These are phyloP conservation scores for Saccharum spontaneum DNA, from an alignment of 176 grass and related monocot species.

Conservation along the genomic window DNA sequence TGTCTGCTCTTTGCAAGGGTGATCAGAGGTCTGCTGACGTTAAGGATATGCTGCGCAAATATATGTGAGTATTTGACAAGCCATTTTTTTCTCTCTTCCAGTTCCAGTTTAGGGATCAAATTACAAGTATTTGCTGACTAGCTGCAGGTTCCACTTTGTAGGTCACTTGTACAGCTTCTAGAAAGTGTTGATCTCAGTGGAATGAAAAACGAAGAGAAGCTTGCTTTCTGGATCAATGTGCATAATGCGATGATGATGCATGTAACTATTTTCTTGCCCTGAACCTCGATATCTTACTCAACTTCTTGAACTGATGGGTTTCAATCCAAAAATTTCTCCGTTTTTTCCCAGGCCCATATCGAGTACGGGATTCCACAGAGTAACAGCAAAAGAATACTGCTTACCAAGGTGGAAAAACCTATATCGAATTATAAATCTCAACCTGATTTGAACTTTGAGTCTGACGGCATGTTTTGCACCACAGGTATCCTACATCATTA, in stretches of 20 bases:
- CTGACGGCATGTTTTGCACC: not conserved
- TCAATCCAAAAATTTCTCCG: not conserved
- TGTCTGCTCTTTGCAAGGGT: conserved; percentile 66
- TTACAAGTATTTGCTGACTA: not conserved
- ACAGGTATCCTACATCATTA: conserved; percentile 69
- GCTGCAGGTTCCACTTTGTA: conserved; percentile 11
- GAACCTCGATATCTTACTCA: not conserved
- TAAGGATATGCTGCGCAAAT: conserved; percentile 68
- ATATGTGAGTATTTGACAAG: conserved; percentile 53
- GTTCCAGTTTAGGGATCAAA: not conserved
- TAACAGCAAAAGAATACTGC: conserved; percentile 61
- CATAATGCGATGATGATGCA: conserved; percentile 99
- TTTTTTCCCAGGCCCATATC: conserved; percentile 66
- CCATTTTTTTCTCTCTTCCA: not conserved
- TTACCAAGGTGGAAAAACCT: conserved; percentile 57
- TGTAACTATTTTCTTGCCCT: conserved; percentile 56
- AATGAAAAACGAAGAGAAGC: conserved; percentile 79
- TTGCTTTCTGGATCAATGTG: conserved; percentile 96
- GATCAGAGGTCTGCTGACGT: conserved; percentile 54
- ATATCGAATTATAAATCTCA: not conserved
- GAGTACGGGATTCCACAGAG: conserved; percentile 67
- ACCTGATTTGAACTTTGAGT: not conserved
- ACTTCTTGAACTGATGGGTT: not conserved
- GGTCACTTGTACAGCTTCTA: conserved; percentile 73
- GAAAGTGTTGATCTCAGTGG: conserved; percentile 61